A percentile compares a stretch with the other conserved stretches of the same genome.
These are phyloP conservation scores for Suhomyces yuchorum DNA, from an alignment of 1,139 yeast genomes.

Conservation along the genomic window DNA sequence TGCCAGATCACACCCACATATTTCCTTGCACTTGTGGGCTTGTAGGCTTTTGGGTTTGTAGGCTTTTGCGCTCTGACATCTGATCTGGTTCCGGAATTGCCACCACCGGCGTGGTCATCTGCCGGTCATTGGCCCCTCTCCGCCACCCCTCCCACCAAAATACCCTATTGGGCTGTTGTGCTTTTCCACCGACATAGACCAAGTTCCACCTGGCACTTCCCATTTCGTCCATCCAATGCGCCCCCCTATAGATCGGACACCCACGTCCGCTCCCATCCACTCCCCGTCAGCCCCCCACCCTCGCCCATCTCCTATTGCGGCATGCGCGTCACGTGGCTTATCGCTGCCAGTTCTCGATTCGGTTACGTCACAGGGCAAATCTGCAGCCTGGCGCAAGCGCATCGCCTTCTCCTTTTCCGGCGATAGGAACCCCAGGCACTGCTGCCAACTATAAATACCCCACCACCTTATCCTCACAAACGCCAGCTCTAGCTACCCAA, in stretches of 20 bases:
- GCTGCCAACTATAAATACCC: constrained; percentile 1
- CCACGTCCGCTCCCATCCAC: neutral
- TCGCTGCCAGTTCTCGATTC: too few relatives aligned
- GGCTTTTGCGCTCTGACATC: too few relatives aligned
- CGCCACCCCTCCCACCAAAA: neutral
- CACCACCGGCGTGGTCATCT: too few relatives aligned
- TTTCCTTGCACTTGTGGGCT: too few relatives aligned
- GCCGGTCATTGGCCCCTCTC: too few relatives aligned
- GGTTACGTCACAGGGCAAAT: neutral
- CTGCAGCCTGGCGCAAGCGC: neutral
- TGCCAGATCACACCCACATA: too few relatives aligned
- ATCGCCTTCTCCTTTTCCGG: neutral
- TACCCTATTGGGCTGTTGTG: too few relatives aligned
- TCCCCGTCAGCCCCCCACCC: too few relatives aligned
- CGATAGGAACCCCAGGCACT: neutral
- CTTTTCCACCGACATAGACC: too few relatives aligned
- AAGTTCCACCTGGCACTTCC: neutral
- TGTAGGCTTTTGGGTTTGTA: too few relatives aligned
- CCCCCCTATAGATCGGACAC: neutral
- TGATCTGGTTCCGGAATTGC: too few relatives aligned
- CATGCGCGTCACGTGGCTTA: neutral
- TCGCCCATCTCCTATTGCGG: neutral
- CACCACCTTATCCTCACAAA: neutral
- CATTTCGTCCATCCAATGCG: neutral
- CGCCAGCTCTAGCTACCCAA: neutral